These are phyloP conservation scores for Rubia balearica DNA, from an alignment of 305 asterid species.

Conservation along the genomic window DNA sequence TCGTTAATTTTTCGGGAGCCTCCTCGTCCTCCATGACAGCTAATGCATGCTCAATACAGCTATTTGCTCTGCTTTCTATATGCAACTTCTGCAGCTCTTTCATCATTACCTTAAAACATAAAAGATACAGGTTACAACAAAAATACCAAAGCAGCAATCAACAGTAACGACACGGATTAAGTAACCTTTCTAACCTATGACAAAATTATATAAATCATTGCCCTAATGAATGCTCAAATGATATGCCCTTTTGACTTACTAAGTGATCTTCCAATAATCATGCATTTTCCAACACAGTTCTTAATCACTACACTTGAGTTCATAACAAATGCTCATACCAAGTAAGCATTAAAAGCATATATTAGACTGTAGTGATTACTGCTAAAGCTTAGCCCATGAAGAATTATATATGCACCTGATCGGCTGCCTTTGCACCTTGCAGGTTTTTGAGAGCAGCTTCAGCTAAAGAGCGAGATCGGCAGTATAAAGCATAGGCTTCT, in stretches of 20 bases:
- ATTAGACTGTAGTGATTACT: neutral
- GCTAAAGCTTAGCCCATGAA: neutral
- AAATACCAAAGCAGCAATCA: neutral
- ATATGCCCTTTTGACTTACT: neutral
- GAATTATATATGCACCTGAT: conserved; percentile 48
- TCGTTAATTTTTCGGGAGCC: conserved; percentile 80
- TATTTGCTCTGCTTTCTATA: conserved; percentile 66
- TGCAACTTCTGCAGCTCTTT: conserved; percentile 63
- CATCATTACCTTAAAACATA: conserved; percentile 39
- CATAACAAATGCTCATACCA: neutral
- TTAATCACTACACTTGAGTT: neutral
- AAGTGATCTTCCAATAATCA: neutral
- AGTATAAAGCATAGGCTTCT: conserved; percentile 81
- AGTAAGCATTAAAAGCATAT: neutral
- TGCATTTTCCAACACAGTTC: neutral
- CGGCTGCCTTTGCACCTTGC: conserved; percentile 35
- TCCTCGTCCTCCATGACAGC: conserved; percentile 86
- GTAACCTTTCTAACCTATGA: neutral
- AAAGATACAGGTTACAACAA: conserved; percentile 6
- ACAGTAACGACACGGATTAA: neutral
- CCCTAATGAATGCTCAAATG: neutral
- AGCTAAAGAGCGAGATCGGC: conserved; percentile 61
- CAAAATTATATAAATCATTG: neutral
- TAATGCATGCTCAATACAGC: conserved; percentile 88
- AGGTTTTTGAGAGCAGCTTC: conserved; percentile 64